Percentiles rank a stretch among this genome's conserved stretches.
phyloP scores from a whole-genome alignment of 169 alveolate species.

The Plasmodium chabaudi region DNA sequence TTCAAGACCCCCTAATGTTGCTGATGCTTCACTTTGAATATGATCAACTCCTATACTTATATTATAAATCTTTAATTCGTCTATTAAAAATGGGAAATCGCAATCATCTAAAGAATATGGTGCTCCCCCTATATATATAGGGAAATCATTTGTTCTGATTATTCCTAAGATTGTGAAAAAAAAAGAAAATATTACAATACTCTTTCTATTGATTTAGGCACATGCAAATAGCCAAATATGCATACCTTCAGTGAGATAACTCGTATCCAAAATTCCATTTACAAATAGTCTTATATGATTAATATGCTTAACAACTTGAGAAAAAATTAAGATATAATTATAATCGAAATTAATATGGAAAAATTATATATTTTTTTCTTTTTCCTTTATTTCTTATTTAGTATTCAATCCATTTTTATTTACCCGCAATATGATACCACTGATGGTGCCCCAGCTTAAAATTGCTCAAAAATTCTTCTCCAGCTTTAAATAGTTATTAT shows the following conservation, averaged over 20 bases:
- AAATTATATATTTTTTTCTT: no score
- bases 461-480: conserved; percentile 84
- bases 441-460: conserved; percentile 85
- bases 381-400: no score
- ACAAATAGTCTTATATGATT: conserved; percentile 66
- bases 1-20: conserved; percentile 88
- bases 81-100: conserved; percentile 89
- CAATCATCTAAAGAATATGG: conserved; percentile 87
- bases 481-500: conserved; percentile 67
- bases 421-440: conserved; percentile 90
- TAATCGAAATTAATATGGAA: neutral
- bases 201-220: neutral
- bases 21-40: conserved; percentile 86
- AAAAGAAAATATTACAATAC: neutral
- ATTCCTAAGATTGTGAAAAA: conserved; percentile 41
- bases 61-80: conserved; percentile 86
- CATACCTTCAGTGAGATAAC: conserved; percentile 75
- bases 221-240: neutral
- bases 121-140: conserved; percentile 89
- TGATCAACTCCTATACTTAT: conserved; percentile 83
- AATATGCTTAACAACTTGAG: conserved; percentile 65
- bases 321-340: conserved; percentile 9
- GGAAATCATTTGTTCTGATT: conserved; percentile 86
- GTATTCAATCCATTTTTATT: neutral
- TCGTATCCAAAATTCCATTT: conserved; percentile 62